Base-by-base conservation (phyloP, 169 alveolate species). In the Eimeria brunetti region DNA sequence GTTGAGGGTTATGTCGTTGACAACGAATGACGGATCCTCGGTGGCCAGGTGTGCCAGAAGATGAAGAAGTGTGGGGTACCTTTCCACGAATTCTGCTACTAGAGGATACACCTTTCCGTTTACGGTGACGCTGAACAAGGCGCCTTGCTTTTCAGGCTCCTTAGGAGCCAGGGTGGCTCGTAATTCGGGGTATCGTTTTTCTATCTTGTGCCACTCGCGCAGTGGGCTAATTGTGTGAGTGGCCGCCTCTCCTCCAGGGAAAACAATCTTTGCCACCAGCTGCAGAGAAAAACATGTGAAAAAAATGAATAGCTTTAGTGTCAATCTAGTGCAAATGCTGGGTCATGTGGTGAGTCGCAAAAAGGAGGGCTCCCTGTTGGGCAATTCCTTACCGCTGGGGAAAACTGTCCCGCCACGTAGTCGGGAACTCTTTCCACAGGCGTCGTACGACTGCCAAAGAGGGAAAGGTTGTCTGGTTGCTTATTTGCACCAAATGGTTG, bases 81-180 rank as follows among this genome's bases (percentile, higher is more conserved):
- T 36, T 85, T 38, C 92, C 14, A 85, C 92, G 71, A 85, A 85
- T 22, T 85, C 92, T 85, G 62, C 92, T 14, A 62, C 60, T 16
- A 85, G 80, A 14, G 92, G 80, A 60, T 85, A 85, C 81, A 58
- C 38, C 62, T 60, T 86, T 18, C 93, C 93, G 93, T 86, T 86
- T 24, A 86, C 53, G 46, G 46, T 41, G 11, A 86, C 83, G 83
- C 83, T 86, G 20, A 86, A 46, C 12, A 86, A 33, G 49, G 93
- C 93, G 51, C 93, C 93, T 1, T 86, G 53, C 46, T 86, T 86
- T 38, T 86, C 93, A 64, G 93, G 81, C 49, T 86, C 93, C 6
- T 86, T 86, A 30, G 93, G 93, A 38, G 93, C 93, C 83, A 86
- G 67, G 24, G 93, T 27, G 33, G 93, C 58, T 24, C 93, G 83